These are phyloP conservation scores for Macrolepiota albuminosa DNA, from an alignment of 768 basidiomycete genomes.

Conservation along the genomic window DNA sequence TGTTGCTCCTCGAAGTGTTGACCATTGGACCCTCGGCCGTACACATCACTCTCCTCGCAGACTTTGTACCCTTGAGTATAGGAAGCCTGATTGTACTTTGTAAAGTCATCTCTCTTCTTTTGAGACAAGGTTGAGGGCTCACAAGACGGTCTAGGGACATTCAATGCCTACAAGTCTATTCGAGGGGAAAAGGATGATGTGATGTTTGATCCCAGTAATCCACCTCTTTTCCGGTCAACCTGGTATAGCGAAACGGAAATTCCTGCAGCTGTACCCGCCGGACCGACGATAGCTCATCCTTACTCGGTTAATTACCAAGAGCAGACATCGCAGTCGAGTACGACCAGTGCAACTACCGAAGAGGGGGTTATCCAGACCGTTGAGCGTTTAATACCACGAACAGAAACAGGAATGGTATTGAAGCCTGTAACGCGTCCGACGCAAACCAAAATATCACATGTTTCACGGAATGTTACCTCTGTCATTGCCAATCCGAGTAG, in stretches of 20 bases:
- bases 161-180: constrained; percentile 1
- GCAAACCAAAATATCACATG: background rate
- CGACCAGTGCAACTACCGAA: background rate
- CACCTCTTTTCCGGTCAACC: constrained; percentile 3
- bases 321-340: background rate
- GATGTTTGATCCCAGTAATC: background rate
- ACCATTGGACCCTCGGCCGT: constrained; percentile 12
- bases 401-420: background rate
- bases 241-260: constrained; percentile 1
- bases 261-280: background rate
- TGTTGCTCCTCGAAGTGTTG: constrained; percentile 10
- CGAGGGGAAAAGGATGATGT: background rate
- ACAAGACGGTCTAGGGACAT: constrained; percentile 1
- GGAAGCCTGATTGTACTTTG: constrained; percentile 13
- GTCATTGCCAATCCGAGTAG: background rate
- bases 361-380: constrained; percentile 2
- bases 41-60: constrained; percentile 11
- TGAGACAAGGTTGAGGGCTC: background rate
- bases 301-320: constrained; percentile 8
- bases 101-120: background rate
- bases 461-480: background rate
- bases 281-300: constrained; percentile 2
- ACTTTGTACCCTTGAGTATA: constrained; percentile 13
- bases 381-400: background rate
- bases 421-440: background rate